Evolutionary conservation across 495 filamentous ascomycete genomes (phyloP).

Genomic region (Penicillium turbatum): DNA sequence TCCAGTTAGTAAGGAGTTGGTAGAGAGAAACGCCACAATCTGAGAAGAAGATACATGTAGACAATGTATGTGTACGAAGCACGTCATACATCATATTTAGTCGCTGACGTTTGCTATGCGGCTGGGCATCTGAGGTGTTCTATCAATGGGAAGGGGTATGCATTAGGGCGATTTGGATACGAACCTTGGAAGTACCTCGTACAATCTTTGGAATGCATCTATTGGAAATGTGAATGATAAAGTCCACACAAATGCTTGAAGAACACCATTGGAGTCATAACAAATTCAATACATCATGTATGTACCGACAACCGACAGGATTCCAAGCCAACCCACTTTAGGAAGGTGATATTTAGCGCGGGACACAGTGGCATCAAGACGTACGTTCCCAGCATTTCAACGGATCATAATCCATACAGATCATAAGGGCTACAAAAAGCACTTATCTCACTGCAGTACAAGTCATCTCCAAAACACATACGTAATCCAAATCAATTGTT

Average conservation of each 20-base stretch:
- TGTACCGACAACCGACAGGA: neutral
- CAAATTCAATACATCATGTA: no score
- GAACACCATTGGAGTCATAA: no score
- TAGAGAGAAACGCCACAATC: neutral
- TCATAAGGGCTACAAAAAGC: neutral
- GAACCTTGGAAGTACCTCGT: neutral
- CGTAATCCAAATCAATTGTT: neutral
- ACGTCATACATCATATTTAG: no score
- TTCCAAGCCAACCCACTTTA: neutral
- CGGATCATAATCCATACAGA: neutral
- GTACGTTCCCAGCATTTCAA: neutral
- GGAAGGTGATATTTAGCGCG: neutral
- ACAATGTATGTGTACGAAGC: no score
- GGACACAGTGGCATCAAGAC: neutral
- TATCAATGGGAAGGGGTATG: neutral
- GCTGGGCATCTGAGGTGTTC: conserved; percentile 2
- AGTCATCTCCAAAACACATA: neutral
- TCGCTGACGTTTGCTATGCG: neutral
- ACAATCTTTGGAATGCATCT: neutral
- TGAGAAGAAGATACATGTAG: neutral
- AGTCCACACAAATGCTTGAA: no score
- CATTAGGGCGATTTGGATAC: neutral
- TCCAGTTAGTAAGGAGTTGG: neutral
- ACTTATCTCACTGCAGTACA: neutral
- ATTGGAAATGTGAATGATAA: no score